Base-by-base conservation (phyloP, 2,329 filamentous ascomycete genomes). In the Hortaea werneckii region DNA sequence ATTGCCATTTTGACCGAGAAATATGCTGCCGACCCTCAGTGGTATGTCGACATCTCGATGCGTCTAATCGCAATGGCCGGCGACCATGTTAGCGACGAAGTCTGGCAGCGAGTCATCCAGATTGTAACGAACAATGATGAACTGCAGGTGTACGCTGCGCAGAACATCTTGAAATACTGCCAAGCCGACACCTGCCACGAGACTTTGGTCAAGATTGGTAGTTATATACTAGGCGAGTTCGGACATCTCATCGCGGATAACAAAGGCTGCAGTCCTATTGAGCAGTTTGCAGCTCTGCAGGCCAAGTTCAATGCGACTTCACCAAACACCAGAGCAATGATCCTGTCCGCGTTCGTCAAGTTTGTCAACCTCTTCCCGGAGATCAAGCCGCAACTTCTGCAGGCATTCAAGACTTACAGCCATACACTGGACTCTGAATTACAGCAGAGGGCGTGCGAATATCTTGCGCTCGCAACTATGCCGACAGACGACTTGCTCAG, bases 101-200 rank as follows among this genome's bases (percentile, higher is more conserved):
- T 98, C 12, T 98, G 92, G 92, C 92, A 98, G 65, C 82, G 92
- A 57, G 90, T 98, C 46, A 95, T 95, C 52, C 92, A 98, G 65
- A 96, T 98, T 57, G 89, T 96, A 48, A 96, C 92, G 45, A 98
- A 98, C 72, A 98, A 98, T 65, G 92, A 98, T 66, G 90, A 96
- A 65, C 76, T 98, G 8, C 92, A 98, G 67, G 83, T 95, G 0
- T 98, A 98, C 63, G 92, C 92, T 1, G 88, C 92, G 4, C 87
- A 94, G 62, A 94, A 94, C 57, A 88, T 92, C 20, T 71, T 98
- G 37, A 84, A 90, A 55, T 95, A 96, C 61, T 76, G 95, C 65
- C 95, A 95, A 65, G 81, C 83, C 12, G 87, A 95, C 50, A 85
- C 90, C 64, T 95, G 89, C 65, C 92, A 98, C 60, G 92, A 98